These are phyloP conservation scores for grape (Vitis vinifera) DNA, from an alignment of 164 flowering plant genomes.

Conservation along the genomic window DNA sequence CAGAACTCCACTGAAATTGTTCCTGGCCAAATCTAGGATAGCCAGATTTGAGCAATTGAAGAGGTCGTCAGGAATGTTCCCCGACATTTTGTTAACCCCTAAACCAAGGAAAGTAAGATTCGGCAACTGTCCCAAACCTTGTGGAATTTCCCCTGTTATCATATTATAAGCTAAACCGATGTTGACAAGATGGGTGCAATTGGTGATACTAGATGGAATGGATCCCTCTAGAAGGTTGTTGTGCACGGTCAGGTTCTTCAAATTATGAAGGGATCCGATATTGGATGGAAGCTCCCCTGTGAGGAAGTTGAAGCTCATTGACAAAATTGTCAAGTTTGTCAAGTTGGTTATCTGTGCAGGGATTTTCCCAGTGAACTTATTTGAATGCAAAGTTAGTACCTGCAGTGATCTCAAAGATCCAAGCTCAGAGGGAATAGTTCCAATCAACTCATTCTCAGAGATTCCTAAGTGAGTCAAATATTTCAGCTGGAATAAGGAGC, in stretches of 20 bases:
- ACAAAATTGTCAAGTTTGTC: slow-evolving; percentile 42
- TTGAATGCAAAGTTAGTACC: slow-evolving; percentile 49
- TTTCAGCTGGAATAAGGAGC: slow-evolving; percentile 36
- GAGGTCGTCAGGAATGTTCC: slow-evolving; percentile 67
- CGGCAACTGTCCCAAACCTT: slow-evolving; percentile 45
- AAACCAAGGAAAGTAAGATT: slow-evolving; percentile 53
- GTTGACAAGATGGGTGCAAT: slow-evolving; percentile 49
- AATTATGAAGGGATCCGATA: slow-evolving; percentile 53
- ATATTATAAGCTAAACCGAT: slow-evolving; percentile 35
- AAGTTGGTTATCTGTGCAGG: slow-evolving; percentile 55
- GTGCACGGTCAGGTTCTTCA: slow-evolving; percentile 37
- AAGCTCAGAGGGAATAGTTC: slow-evolving; percentile 49
- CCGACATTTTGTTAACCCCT: slow-evolving; percentile 43
- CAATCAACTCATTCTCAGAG: slow-evolving; percentile 51
- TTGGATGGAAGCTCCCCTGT: slow-evolving; percentile 53
- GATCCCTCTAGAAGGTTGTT: slow-evolving; percentile 55
- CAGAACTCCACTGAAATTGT: slow-evolving; percentile 46
- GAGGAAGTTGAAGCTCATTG: slow-evolving; percentile 47
- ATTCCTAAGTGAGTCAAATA: slow-evolving; percentile 52
- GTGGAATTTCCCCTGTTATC: slow-evolving; percentile 62
- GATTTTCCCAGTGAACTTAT: slow-evolving; percentile 55
- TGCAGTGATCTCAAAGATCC: slow-evolving; percentile 50
- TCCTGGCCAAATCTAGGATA: slow-evolving; percentile 31
- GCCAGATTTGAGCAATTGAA: slow-evolving; percentile 61
- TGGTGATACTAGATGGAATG: slow-evolving; percentile 62